phyloP scores from a whole-genome alignment of 129 eudicot genomes.

The Oenanthe sinensis region DNA sequence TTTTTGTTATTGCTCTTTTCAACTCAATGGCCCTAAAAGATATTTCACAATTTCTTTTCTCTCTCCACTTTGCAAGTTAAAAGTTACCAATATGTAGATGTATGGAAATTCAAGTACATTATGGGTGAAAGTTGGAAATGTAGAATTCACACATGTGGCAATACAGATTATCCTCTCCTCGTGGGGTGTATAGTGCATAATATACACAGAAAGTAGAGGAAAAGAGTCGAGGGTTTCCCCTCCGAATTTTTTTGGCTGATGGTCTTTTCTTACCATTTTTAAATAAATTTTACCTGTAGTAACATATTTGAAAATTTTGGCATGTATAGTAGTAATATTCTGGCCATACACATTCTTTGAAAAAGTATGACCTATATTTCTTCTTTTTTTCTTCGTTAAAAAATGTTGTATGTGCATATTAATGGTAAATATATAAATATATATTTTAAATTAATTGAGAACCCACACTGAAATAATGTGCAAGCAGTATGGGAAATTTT shows the following conservation, averaged over 20 bases:
- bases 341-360: neutral
- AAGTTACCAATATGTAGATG: neutral
- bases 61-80: neutral
- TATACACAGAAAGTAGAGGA: neutral
- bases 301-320: neutral
- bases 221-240: neutral
- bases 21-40: neutral
- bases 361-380: neutral
- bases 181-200: neutral
- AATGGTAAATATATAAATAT: neutral
- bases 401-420: neutral
- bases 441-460: neutral
- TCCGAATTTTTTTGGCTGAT: neutral
- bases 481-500: neutral
- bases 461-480: neutral
- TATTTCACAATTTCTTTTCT: neutral
- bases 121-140: neutral
- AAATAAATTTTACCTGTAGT: neutral
- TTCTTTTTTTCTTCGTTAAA: too few relatives aligned
- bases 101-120: neutral
- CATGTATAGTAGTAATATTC: neutral
- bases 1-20: neutral
- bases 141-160: neutral
- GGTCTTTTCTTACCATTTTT: neutral
- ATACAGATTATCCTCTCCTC: neutral